phyloP scores from a whole-genome alignment of 768 basidiomycete species.

The Leccinellum rugosiceps region DNA sequence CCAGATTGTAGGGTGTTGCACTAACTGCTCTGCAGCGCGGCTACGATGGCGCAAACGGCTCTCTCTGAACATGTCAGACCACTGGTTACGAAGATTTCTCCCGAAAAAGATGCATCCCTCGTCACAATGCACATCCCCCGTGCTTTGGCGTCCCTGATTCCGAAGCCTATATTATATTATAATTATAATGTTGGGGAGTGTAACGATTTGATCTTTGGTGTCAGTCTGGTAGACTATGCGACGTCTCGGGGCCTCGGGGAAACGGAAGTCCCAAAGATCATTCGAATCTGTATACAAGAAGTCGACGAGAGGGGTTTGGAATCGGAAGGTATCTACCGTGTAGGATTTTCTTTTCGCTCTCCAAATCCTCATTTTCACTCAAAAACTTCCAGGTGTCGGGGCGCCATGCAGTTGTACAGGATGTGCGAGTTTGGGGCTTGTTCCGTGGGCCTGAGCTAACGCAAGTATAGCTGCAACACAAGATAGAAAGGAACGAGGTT shows the following conservation, averaged over 20 bases:
- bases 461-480: conserved; percentile 66
- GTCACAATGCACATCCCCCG: conserved; percentile 56
- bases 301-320: conserved; percentile 78
- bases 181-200: conserved; percentile 82
- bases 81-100: conserved; percentile 63
- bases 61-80: conserved; percentile 62
- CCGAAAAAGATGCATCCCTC: conserved; percentile 64
- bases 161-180: conserved; percentile 71
- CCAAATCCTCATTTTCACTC: conserved; percentile 1
- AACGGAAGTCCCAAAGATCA: conserved; percentile 73
- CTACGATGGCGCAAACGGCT: conserved; percentile 71
- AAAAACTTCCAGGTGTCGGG: conserved; percentile 62
- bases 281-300: conserved; percentile 77
- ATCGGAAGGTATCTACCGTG: conserved; percentile 78
- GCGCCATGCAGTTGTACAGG: conserved; percentile 79
- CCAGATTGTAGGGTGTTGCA: background rate
- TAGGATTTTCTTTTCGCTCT: conserved; percentile 31
- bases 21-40: conserved; percentile 53
- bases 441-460: background rate
- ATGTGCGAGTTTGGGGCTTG: conserved; percentile 43
- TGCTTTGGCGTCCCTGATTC: conserved; percentile 60
- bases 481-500: conserved; percentile 80
- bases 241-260: conserved; percentile 72
- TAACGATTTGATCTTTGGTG: conserved; percentile 85
- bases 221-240: conserved; percentile 85